Base-by-base conservation (phyloP, 768 basidiomycete genomes). In the Cystofilobasidium capitatum region DNA sequence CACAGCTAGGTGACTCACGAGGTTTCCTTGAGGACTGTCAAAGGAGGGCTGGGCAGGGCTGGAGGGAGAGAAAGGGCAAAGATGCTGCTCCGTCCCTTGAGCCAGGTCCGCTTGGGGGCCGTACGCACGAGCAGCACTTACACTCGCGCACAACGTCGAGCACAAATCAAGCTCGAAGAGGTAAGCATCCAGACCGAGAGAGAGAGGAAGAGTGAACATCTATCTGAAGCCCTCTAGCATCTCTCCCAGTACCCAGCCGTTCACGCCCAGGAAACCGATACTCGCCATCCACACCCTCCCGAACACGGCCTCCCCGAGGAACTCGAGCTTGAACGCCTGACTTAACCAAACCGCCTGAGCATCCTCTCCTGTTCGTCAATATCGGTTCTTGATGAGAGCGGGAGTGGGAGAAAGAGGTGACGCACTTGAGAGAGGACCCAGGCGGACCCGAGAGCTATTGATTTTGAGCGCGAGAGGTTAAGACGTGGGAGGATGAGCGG, bases 271-370 rank as follows among this genome's bases (percentile, higher is more conserved):
- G 73, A 94, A 90, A 0, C 84, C 72, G 62, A 93, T 74, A 17
- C 93, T 83, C 49, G 89, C 81, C 13, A 82, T 60, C 96, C 96
- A 99, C 20, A 98, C 79, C 17, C 80, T 77, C 35, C 84, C 78
- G 76, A 86, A 91, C 14, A 89, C 88, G 61, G 84, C 79, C 66
- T 84, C 75, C 0, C 88, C 92, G 35, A 89, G 76, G 75, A 98
- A 92, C 75, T 99, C 96, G 17, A 99, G 82, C 66, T 82, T 82
- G 77, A 92, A 98, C 0, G 92, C 96, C 71, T 88, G 86, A n/a
- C 81, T 81, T 1, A 98, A 82, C 96, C 96, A 99, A 24, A 92
- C 69, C 0, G 83, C 91, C 79, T 97, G 71, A 12, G 22, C 45
- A 40, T 9, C 37, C 33, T 36, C 8, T n/a, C 17, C 16, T 35